phyloP scores from a whole-genome alignment of 495 filamentous ascomycete genomes.

The Penicillium goetzii region DNA sequence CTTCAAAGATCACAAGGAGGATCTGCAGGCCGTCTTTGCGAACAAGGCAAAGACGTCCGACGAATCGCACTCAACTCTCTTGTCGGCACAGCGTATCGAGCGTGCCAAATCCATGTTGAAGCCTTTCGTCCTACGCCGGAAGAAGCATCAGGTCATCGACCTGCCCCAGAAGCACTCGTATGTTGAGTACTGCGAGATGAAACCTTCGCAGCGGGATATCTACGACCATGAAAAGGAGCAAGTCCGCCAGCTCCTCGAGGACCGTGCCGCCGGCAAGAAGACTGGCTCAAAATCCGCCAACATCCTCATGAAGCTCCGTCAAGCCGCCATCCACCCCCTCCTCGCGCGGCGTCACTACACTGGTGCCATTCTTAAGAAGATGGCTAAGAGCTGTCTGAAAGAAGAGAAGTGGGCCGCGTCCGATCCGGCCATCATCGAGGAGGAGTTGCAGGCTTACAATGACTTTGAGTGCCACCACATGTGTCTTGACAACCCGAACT shows the following conservation, averaged over 20 bases:
- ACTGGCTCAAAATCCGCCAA: slow-evolving; percentile 64
- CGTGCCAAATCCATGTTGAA: slow-evolving; percentile 90
- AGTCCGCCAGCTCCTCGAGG: slow-evolving; percentile 58
- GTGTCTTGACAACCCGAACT: slow-evolving; percentile 69
- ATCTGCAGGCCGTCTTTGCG: slow-evolving; percentile 81
- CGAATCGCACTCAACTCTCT: slow-evolving; percentile 68
- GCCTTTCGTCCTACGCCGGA: slow-evolving; percentile 89
- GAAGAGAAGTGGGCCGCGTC: slow-evolving; percentile 63
- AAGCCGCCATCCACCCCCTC: slow-evolving; percentile 91
- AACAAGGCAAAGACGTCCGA: slow-evolving; percentile 85
- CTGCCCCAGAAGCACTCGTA: slow-evolving; percentile 79
- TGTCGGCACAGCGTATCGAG: slow-evolving; percentile 82
- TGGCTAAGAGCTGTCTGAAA: slow-evolving; percentile 73
- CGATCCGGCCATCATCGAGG: slow-evolving; percentile 65
- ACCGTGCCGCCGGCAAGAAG: slow-evolving; percentile 60
- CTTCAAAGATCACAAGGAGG: slow-evolving; percentile 72
- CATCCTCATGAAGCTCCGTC: slow-evolving; percentile 86
- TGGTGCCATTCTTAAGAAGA: slow-evolving; percentile 72
- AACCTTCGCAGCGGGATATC: slow-evolving; percentile 65
- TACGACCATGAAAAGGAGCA: slow-evolving; percentile 65
- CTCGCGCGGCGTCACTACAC: slow-evolving; percentile 81
- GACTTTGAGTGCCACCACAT: slow-evolving; percentile 85
- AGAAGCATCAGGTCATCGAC: slow-evolving; percentile 93
- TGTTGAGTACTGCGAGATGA: slow-evolving; percentile 80
- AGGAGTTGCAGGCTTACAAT: slow-evolving; percentile 72